Evolutionary conservation across 768 basidiomycete genomes (phyloP).

Genomic region (Lyophyllum shimeji): DNA sequence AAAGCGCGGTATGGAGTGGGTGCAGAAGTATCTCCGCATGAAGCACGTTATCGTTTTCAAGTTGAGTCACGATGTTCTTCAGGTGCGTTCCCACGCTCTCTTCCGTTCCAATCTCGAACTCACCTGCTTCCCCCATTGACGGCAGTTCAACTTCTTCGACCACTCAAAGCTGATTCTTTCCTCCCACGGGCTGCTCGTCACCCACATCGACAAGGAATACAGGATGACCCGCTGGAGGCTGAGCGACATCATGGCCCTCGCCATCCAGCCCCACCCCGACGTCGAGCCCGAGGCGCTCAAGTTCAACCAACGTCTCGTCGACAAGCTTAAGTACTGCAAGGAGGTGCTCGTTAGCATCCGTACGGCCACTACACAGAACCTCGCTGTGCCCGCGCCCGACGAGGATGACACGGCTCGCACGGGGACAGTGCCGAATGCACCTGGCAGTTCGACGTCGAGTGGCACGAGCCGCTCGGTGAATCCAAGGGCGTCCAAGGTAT

Average conservation of each 20-base stretch:
- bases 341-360: slow-evolving; percentile 77
- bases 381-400: slow-evolving; percentile 24
- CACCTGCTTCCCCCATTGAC: slow-evolving; percentile 4
- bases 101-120: slow-evolving; percentile 1
- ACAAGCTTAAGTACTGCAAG: slow-evolving; percentile 84
- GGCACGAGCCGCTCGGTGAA: slow-evolving; percentile 3
- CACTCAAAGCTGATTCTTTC: slow-evolving; percentile 94
- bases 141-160: slow-evolving; percentile 97
- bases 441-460: not conserved
- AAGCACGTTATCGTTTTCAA: slow-evolving; percentile 97
- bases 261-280: slow-evolving; percentile 34
- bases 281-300: slow-evolving; percentile 57
- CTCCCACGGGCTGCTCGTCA: slow-evolving; percentile 72
- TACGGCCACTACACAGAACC: slow-evolving; percentile 49
- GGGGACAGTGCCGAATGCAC: not conserved
- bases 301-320: slow-evolving; percentile 62
- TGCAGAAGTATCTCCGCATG: slow-evolving; percentile 94
- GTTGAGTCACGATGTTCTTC: slow-evolving; percentile 92
- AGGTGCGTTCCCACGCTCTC: slow-evolving; percentile 51
- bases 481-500: slow-evolving; percentile 15
- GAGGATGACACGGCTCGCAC: slow-evolving; percentile 14
- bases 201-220: slow-evolving; percentile 91
- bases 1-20: slow-evolving; percentile 89
- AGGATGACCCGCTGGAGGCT: slow-evolving; percentile 72
- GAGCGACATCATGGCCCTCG: slow-evolving; percentile 63